Evolutionary conservation across 805 yeast species (phyloP).

Genomic region (Metschnikowia aberdeeniae): DNA sequence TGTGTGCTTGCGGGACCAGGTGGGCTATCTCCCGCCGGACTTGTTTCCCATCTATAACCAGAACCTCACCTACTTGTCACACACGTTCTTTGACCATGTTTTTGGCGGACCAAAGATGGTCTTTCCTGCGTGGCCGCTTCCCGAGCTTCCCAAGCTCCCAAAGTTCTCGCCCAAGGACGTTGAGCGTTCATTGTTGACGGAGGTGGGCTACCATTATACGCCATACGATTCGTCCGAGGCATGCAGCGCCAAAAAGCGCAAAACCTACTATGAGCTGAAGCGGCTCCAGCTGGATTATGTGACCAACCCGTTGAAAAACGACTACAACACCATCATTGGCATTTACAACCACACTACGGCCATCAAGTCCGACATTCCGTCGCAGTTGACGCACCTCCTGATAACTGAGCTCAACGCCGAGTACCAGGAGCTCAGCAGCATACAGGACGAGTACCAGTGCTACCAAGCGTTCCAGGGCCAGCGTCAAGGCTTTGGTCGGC

Average conservation of each 20-base stretch:
- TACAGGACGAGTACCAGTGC: constrained; percentile 39
- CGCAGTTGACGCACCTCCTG: constrained; percentile 56
- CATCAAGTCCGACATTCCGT: constrained; percentile 17
- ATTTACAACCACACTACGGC: constrained; percentile 41
- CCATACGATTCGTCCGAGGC: constrained; percentile 41
- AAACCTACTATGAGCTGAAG: constrained; percentile 53
- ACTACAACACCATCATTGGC: constrained; percentile 47
- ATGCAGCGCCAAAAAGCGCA: constrained; percentile 16
- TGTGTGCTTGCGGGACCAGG: constrained; percentile 75
- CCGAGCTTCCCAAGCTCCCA: constrained; percentile 63
- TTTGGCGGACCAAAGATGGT: constrained; percentile 12
- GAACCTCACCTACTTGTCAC: constrained; percentile 55
- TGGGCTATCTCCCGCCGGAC: constrained; percentile 79
- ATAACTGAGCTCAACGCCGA: constrained; percentile 52
- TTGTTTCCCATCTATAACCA: constrained; percentile 70
- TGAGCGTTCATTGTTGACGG: constrained; percentile 70
- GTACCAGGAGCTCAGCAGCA: constrained; percentile 40
- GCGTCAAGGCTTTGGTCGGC: constrained; percentile 35
- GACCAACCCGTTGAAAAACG: constrained; percentile 59
- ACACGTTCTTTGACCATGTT: constrained; percentile 51
- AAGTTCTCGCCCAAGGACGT: constrained; percentile 69
- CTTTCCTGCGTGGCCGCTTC: constrained; percentile 66
- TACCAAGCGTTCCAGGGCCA: constrained; percentile 34
- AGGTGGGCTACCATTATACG: constrained; percentile 59
- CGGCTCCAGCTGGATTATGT: constrained; percentile 65